A percentile compares a stretch with the other conserved stretches of the same genome.
Conservation (phyloP, 2,329 filamentous ascomycete genomes). For the Xylaria sp. region DNA sequence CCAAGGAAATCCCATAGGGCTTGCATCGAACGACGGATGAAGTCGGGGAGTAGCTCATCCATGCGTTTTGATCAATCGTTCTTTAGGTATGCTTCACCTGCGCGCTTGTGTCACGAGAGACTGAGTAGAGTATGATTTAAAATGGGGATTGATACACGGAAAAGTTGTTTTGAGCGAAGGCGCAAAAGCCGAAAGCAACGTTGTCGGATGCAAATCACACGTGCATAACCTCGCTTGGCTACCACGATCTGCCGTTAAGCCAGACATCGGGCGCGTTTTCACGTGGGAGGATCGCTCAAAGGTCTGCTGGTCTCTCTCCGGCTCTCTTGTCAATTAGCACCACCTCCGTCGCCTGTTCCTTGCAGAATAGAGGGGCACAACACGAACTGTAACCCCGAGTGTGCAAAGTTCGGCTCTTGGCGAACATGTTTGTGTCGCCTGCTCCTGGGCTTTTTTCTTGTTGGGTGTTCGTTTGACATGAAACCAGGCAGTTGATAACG, state of each 20-base stretch:
- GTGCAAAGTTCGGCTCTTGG: conserved; percentile 3
- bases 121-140: conserved; percentile 11
- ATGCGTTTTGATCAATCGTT: neutral
- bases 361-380: conserved; percentile 11
- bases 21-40: conserved; percentile 17
- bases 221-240: conserved; percentile 27
- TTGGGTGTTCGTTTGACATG: neutral
- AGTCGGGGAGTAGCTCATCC: conserved; percentile 6
- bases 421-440: neutral
- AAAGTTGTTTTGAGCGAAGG: conserved; percentile 10
- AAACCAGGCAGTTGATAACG: conserved; percentile 9
- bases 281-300: conserved; percentile 7
- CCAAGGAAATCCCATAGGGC: conserved; percentile 20
- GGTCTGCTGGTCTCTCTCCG: neutral
- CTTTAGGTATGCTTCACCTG: neutral
- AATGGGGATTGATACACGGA: conserved; percentile 5
- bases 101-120: neutral
- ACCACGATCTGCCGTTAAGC: neutral
- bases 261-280: conserved; percentile 2
- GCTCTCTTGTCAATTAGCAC: neutral
- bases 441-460: neutral
- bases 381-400: neutral
- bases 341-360: conserved; percentile 8
- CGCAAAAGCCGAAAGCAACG: conserved; percentile 15
- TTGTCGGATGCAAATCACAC: conserved; percentile 30